Evolutionary conservation across 176 grass and related monocot species (phyloP).

Genomic region (Hyparrhenia diplandra): DNA sequence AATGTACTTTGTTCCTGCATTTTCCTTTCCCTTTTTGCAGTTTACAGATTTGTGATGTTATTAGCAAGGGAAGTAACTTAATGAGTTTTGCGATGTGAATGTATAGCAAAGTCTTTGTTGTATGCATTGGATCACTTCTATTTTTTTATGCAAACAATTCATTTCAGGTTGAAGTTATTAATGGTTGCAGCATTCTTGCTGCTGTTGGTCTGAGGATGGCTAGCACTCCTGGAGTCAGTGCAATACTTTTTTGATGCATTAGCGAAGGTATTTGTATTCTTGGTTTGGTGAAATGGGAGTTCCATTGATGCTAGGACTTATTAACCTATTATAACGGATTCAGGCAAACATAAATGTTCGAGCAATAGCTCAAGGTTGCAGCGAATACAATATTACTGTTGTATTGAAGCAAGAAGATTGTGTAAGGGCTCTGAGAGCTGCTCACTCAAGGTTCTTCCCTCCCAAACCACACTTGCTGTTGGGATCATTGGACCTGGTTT

Average conservation of each 20-base stretch:
- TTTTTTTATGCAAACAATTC: too few relatives aligned
- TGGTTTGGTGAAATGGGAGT: background rate
- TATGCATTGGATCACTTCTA: too few relatives aligned
- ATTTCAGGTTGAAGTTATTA: conserved; percentile 83
- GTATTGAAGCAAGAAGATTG: conserved; percentile 97
- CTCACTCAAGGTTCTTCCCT: conserved; percentile 92
- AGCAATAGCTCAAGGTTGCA: conserved; percentile 97
- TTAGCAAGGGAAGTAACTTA: too few relatives aligned
- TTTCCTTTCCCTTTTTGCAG: too few relatives aligned
- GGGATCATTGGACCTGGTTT: conserved; percentile 93
- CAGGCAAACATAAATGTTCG: conserved; percentile 97
- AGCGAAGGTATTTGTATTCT: conserved; percentile 53
- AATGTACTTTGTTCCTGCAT: too few relatives aligned
- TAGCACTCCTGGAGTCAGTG: conserved; percentile 88
- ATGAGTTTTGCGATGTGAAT: too few relatives aligned
- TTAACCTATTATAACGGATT: conserved; percentile 15
- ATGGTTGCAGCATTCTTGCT: conserved; percentile 76
- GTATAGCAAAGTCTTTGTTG: too few relatives aligned
- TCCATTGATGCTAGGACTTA: background rate
- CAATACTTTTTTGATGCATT: conserved; percentile 85
- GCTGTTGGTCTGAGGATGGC: conserved; percentile 80
- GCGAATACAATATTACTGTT: conserved; percentile 97
- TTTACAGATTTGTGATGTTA: too few relatives aligned
- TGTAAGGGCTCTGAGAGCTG: conserved; percentile 68
- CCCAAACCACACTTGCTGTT: conserved; percentile 80